phyloP scores from a whole-genome alignment of 148 eudicot species.

The Cornus controversa region DNA sequence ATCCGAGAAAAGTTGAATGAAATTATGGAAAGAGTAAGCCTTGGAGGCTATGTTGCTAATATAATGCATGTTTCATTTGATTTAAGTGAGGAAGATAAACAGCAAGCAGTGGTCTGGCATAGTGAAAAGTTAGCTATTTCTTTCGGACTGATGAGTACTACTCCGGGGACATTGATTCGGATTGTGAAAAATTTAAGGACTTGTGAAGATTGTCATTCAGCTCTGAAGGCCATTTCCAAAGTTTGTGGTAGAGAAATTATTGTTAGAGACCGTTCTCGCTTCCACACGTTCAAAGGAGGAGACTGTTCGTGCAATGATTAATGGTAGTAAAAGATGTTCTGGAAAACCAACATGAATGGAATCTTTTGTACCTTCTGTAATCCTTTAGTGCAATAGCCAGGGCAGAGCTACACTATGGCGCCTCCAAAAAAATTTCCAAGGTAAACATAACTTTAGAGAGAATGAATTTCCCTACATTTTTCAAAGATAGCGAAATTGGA shows the following conservation, averaged over 20 bases:
- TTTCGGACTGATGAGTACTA: constrained; percentile 37
- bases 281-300: constrained; percentile 46
- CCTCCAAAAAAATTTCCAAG: too few species aligned
- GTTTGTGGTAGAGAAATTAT: constrained; percentile 46
- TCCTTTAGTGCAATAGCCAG: background rate
- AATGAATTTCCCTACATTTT: too few species aligned
- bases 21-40: constrained; percentile 34
- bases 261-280: constrained; percentile 57
- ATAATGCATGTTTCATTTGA: constrained; percentile 50
- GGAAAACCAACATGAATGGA: too few species aligned
- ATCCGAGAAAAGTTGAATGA: constrained; percentile 38
- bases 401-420: too few species aligned
- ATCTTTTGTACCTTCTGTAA: too few species aligned
- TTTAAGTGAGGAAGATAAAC: constrained; percentile 53
- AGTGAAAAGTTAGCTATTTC: constrained; percentile 57
- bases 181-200: constrained; percentile 53
- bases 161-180: constrained; percentile 35
- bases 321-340: constrained; percentile 46
- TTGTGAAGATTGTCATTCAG: constrained; percentile 52
- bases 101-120: constrained; percentile 51
- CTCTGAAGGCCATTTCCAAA: constrained; percentile 45
- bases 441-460: too few species aligned
- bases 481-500: too few species aligned
- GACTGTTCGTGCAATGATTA: constrained; percentile 55
- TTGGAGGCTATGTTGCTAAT: constrained; percentile 35